phyloP scores from a whole-genome alignment of 2,329 filamentous ascomycete genomes.

The Dactylellina sp. region DNA sequence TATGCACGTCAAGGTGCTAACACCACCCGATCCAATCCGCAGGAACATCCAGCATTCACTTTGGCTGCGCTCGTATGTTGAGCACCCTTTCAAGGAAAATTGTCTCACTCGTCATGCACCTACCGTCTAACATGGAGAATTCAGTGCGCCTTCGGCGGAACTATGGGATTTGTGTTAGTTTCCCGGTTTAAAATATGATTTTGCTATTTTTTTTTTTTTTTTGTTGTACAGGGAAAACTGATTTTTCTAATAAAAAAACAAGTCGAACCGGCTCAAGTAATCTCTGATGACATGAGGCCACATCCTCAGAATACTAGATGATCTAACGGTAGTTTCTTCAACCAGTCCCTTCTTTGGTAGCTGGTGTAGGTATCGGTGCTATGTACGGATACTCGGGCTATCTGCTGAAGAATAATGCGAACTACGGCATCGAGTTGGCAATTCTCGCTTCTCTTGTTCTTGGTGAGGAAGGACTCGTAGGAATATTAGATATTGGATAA shows the following conservation, averaged over 20 bases:
- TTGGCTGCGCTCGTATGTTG: conserved; percentile 46
- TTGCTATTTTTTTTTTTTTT: no score
- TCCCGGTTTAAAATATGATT: neutral
- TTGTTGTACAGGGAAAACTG: neutral
- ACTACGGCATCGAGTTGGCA: conserved; percentile 89
- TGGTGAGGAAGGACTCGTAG: conserved; percentile 62
- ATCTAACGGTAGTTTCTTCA: conserved; percentile 12
- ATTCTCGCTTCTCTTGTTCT: conserved; percentile 87
- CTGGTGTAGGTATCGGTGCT: conserved; percentile 83
- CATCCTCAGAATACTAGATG: neutral
- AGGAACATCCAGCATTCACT: conserved; percentile 57
- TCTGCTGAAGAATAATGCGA: conserved; percentile 78
- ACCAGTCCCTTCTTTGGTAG: conserved; percentile 77
- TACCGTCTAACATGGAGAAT: conserved; percentile 1
- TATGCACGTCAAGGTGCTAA: neutral
- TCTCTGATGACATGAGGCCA: neutral
- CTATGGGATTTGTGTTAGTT: conserved; percentile 76
- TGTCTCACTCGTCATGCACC: conserved; percentile 7
- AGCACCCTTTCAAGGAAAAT: neutral
- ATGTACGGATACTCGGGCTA: conserved; percentile 83
- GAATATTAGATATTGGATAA: neutral
- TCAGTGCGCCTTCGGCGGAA: conserved; percentile 82
- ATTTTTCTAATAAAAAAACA: neutral
- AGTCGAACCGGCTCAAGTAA: conserved; percentile 79
- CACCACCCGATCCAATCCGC: neutral